Evolutionary conservation across 441 rosid genomes (phyloP).

Genomic region (Populus trichocarpa): DNA sequence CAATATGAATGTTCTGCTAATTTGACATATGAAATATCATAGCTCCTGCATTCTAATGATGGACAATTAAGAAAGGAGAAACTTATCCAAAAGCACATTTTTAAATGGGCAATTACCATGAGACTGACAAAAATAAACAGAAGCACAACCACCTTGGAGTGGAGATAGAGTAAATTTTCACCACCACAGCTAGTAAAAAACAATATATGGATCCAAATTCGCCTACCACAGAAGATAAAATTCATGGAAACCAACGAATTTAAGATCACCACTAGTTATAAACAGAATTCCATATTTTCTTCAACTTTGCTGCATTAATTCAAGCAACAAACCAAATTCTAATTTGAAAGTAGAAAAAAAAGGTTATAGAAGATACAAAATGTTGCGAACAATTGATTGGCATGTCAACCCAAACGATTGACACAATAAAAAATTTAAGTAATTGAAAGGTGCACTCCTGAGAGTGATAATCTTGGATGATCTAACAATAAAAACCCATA

Average conservation of each 20-base stretch:
- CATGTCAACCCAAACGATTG: neutral
- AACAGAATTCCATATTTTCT: neutral
- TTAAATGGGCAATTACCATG: neutral
- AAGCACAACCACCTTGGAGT: neutral
- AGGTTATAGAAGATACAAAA: neutral
- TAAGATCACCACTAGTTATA: neutral
- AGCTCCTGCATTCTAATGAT: neutral
- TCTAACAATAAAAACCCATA: neutral
- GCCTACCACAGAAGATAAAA: neutral
- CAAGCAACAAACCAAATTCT: neutral
- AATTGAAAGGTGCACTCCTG: neutral
- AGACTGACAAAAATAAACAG: neutral
- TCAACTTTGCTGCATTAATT: neutral
- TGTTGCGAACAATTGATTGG: constrained; percentile 1
- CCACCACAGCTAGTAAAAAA: no score
- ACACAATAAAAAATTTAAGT: neutral
- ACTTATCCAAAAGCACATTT: neutral
- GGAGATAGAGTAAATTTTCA: neutral
- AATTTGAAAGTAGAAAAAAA: neutral
- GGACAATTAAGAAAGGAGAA: neutral
- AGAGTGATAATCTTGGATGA: neutral
- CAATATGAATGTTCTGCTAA: neutral
- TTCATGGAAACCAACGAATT: neutral
- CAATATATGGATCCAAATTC: neutral
- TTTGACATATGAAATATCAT: neutral